Conservation (phyloP, 805 yeast species). For the Metschnikowia similis region DNA sequence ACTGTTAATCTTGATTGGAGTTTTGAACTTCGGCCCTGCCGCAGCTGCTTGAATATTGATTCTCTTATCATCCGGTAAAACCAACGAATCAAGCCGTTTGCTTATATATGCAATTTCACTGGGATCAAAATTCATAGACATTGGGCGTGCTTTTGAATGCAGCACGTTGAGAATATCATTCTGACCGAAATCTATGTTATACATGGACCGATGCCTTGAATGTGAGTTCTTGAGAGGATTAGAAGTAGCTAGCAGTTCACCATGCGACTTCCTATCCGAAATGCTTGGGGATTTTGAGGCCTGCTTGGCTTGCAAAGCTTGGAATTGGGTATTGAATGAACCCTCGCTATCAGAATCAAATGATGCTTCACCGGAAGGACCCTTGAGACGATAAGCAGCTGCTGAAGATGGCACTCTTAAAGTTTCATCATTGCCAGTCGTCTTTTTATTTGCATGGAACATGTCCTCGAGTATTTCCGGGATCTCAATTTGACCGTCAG, state of each 20-base stretch:
- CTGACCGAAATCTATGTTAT: slow-evolving; percentile 23
- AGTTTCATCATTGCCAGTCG: slow-evolving; percentile 21
- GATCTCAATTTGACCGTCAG: slow-evolving; percentile 38
- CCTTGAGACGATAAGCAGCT: slow-evolving; percentile 27
- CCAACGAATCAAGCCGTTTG: neutral
- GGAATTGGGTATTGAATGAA: slow-evolving; percentile 18
- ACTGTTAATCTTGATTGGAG: slow-evolving; percentile 3
- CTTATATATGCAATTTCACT: neutral
- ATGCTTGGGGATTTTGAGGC: neutral
- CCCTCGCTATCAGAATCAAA: slow-evolving; percentile 33
- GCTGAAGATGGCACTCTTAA: slow-evolving; percentile 33
- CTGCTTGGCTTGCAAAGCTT: slow-evolving; percentile 8
- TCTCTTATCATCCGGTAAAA: neutral
- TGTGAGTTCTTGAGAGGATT: slow-evolving; percentile 19
- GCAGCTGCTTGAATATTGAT: neutral
- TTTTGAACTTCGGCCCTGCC: neutral
- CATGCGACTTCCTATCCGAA: slow-evolving; percentile 2
- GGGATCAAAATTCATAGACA: neutral
- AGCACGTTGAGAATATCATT: neutral
- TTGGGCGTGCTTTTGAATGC: neutral
- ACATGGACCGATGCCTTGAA: slow-evolving; percentile 38
- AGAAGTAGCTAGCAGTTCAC: neutral
- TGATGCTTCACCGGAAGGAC: slow-evolving; percentile 21
- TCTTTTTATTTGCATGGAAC: neutral
- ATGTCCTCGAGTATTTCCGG: slow-evolving; percentile 30